Conservation (phyloP, 2,329 filamentous ascomycete genomes). For the Pseudocercospora pini-densiflorae region DNA sequence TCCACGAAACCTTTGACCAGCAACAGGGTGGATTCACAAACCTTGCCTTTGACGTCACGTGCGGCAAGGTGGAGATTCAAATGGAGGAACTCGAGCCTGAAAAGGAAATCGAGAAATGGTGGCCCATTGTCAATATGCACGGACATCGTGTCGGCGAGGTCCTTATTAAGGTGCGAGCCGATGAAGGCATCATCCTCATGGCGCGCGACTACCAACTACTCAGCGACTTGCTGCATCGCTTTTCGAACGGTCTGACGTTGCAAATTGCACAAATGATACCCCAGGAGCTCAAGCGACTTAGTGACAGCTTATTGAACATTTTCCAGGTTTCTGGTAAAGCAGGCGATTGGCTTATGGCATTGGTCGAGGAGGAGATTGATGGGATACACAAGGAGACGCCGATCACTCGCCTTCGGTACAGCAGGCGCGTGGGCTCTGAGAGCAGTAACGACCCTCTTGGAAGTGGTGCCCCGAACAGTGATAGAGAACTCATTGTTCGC, state of each 20-base stretch:
- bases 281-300: slow-evolving; percentile 75
- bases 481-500: slow-evolving; percentile 72
- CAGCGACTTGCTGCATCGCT: slow-evolving; percentile 81
- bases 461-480: slow-evolving; percentile 48
- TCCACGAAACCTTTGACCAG: slow-evolving; percentile 45
- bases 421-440: slow-evolving; percentile 67
- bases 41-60: slow-evolving; percentile 55
- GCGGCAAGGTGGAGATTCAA: slow-evolving; percentile 79
- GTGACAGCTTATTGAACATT: slow-evolving; percentile 88
- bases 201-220: slow-evolving; percentile 82
- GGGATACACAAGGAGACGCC: slow-evolving; percentile 82
- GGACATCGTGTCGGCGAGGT: slow-evolving; percentile 81
- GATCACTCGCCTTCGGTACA: slow-evolving; percentile 69
- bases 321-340: slow-evolving; percentile 89
- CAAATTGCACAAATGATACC: slow-evolving; percentile 82
- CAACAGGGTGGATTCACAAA: slow-evolving; percentile 49
- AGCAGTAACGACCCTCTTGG: slow-evolving; percentile 64
- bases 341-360: slow-evolving; percentile 85
- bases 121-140: slow-evolving; percentile 76
- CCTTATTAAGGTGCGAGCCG: slow-evolving; percentile 79
- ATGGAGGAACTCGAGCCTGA: slow-evolving; percentile 78
- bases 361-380: slow-evolving; percentile 97
- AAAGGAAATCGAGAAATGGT: slow-evolving; percentile 83
- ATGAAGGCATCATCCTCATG: slow-evolving; percentile 89
- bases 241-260: slow-evolving; percentile 79